Base-by-base conservation (phyloP, 2,329 filamentous ascomycete species). In the Diplocarpon mali region DNA sequence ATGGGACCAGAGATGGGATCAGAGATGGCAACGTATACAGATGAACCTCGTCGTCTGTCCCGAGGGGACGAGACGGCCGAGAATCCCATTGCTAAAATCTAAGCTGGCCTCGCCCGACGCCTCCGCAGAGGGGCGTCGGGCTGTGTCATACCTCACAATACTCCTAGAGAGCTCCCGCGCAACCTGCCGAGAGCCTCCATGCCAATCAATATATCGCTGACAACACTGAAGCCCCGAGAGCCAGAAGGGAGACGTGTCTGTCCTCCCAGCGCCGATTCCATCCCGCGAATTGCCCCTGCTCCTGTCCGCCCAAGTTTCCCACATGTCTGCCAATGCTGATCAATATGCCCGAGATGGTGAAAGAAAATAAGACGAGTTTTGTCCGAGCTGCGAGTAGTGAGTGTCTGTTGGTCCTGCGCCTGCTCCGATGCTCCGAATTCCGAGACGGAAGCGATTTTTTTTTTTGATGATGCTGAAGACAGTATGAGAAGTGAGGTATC, bases 401-500 rank as follows among this genome's bases (percentile, higher is more conserved):
- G 20, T 24, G 20, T 24, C 4, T 3, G 20, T 24, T 3, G 20
- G 20, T 24, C 20, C 20, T 24, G 4, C 20, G 20, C 20, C n/a
- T 14, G 29, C 38, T 42, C 48, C 42, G 27, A 50, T 53, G 48
- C 49, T 49, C 53, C 51, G 39, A 24, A 51, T 55, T 51, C 46
- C 49, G 32, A 35, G 42, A 51, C 37, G 42, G 39, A 51, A 53
- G 20, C 40, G 52, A 55, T 52, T 35, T 48, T 57, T 57, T 53
- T 35, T 13, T 44, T 16, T 32, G 46, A 41, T 32, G 38, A 31
- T 28, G 31, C 20, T 3, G 20, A 3, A 3, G 34, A 38, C 45
- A 45, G 49, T 45, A 37, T 27, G 47, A 53, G 50, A 51, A 53
- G 51, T 50, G 52, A 48, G 52, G 42, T 41, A 54, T 54, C 51